Conservation (phyloP, 129 eudicot species). For the Glebionis coronaria region DNA sequence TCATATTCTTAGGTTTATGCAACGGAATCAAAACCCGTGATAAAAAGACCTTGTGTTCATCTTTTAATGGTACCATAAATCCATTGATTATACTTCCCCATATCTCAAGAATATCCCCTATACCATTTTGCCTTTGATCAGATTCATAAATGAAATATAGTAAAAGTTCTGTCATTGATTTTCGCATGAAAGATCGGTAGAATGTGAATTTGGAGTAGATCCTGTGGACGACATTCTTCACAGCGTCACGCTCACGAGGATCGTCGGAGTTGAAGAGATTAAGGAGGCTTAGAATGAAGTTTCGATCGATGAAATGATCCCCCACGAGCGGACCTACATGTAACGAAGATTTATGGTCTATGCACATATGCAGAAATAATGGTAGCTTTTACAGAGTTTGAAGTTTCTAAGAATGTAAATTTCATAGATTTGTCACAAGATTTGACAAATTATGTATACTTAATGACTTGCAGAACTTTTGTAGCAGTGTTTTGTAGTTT, state of each 20-base stretch:
- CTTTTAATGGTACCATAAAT: conserved; percentile 61
- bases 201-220: conserved; percentile 63
- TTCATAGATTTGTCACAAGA: neutral
- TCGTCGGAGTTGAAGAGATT: conserved; percentile 61
- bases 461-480: neutral
- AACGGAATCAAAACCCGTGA: conserved; percentile 58
- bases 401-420: neutral
- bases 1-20: conserved; percentile 68
- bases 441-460: neutral
- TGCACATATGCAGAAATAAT: no score
- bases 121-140: conserved; percentile 54
- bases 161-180: conserved; percentile 59
- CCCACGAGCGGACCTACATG: conserved; percentile 9
- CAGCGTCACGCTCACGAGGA: conserved; percentile 64
- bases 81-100: conserved; percentile 86
- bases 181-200: conserved; percentile 64
- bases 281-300: conserved; percentile 54
- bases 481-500: no score
- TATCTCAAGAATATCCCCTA: conserved; percentile 77
- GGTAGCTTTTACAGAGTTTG: neutral
- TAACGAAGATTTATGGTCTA: no score
- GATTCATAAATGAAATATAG: conserved; percentile 49
- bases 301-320: conserved; percentile 30
- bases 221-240: conserved; percentile 57
- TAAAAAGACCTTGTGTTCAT: conserved; percentile 63